A percentile compares a stretch with the other conserved stretches of the same genome.
phyloP scores from a whole-genome alignment of 1,284 basidiomycete genomes.

The Agaricales sp. region DNA sequence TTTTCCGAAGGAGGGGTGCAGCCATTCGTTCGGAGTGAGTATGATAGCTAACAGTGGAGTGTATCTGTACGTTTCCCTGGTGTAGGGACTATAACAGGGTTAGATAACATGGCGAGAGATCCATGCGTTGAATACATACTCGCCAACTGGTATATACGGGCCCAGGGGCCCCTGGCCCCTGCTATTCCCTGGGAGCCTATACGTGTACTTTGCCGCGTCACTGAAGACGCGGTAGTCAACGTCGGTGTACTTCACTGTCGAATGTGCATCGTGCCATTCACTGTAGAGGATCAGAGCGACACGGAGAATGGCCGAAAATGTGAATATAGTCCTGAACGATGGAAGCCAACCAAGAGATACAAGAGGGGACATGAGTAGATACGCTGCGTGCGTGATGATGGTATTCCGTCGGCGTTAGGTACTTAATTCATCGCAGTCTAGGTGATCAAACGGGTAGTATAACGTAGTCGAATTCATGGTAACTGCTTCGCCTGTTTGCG shows the following conservation, averaged over 20 bases:
- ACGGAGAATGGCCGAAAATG: conserved; percentile 50
- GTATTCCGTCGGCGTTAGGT: too few species aligned
- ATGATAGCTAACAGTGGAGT: conserved; percentile 86
- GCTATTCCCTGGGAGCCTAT: conserved; percentile 34
- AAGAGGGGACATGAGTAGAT: background rate
- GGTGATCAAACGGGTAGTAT: too few species aligned
- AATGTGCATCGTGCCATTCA: conserved; percentile 78
- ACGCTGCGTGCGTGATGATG: too few species aligned
- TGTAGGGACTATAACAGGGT: conserved; percentile 64
- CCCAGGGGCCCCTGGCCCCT: conserved; percentile 56
- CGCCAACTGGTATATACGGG: conserved; percentile 41
- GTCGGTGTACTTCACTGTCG: conserved; percentile 92
- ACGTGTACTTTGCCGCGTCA: conserved; percentile 74
- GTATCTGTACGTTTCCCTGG: conserved; percentile 92
- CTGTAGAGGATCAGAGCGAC: conserved; percentile 72
- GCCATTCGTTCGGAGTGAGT: conserved; percentile 69
- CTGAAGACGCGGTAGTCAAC: conserved; percentile 95
- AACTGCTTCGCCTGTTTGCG: too few species aligned
- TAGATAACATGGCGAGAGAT: conserved; percentile 11
- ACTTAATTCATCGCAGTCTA: too few species aligned
- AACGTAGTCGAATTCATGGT: too few species aligned
- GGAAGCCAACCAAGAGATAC: conserved; percentile 11
- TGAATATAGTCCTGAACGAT: conserved; percentile 43
- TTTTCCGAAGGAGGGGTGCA: conserved; percentile 85
- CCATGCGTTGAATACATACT: conserved; percentile 36